Evolutionary conservation across 2,329 filamentous ascomycete species (phyloP).

Genomic region (Trichophyton verrucosum): DNA sequence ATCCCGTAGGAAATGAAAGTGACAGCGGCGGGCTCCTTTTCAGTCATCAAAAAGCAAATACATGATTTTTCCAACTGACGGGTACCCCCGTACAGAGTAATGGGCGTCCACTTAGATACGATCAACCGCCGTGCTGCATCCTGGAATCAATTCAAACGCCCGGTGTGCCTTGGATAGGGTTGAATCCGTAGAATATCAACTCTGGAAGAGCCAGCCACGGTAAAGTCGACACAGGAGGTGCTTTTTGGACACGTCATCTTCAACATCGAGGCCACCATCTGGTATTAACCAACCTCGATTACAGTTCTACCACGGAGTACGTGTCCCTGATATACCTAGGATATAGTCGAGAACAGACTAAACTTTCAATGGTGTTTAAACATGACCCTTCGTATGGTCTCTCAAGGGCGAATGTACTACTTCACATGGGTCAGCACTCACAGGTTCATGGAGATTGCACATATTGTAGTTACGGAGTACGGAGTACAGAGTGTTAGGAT

Average conservation of each 20-base stretch:
- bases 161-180: too few species aligned
- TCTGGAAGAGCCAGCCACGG: not conserved
- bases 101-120: not conserved
- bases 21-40: not conserved
- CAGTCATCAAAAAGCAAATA: not conserved
- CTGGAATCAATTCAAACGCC: not conserved
- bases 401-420: not conserved
- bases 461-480: not conserved
- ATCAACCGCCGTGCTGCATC: not conserved
- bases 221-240: not conserved
- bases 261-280: not conserved
- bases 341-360: not conserved
- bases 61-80: slow-evolving; percentile 1
- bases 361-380: not conserved
- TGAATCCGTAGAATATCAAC: not conserved
- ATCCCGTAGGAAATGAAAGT: not conserved
- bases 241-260: not conserved
- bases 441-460: not conserved
- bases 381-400: not conserved
- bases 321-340: not conserved
- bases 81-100: slow-evolving; percentile 1
- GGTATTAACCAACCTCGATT: not conserved
- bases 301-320: not conserved
- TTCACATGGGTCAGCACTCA: not conserved
- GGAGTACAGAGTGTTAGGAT: not conserved